A percentile compares a stretch with the other conserved stretches of the same genome.
Conservation (phyloP, 306 rosid species). For the Betula pendula region DNA sequence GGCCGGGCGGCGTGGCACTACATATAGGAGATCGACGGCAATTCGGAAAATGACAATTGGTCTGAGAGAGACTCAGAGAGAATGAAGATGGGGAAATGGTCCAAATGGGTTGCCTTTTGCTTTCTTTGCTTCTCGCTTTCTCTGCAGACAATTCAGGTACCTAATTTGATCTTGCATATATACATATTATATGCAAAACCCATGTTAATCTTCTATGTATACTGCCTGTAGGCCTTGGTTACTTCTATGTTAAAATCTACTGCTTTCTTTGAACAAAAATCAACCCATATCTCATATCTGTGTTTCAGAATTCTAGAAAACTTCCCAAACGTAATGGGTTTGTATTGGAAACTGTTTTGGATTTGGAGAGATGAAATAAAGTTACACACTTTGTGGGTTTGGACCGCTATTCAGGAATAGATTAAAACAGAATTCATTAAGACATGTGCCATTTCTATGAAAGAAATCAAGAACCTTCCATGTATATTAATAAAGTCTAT, state of each 20-base stretch:
- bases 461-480: background rate
- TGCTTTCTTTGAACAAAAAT: background rate
- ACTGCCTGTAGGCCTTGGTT: slow-evolving; percentile 22
- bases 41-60: background rate
- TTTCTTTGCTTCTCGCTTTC: slow-evolving; percentile 26
- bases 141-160: slow-evolving; percentile 38
- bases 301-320: background rate
- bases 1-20: slow-evolving; percentile 26
- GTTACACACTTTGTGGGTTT: background rate
- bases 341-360: background rate
- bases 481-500: background rate
- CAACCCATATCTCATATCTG: background rate
- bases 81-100: slow-evolving; percentile 27
- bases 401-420: background rate
- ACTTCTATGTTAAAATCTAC: background rate
- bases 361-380: background rate
- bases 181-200: background rate
- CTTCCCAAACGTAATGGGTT: background rate
- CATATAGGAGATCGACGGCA: background rate
- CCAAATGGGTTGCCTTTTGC: slow-evolving; percentile 36
- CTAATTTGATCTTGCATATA: background rate
- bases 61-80: slow-evolving; percentile 15
- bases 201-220: slow-evolving; percentile 17
- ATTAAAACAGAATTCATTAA: background rate
- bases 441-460: background rate